phyloP scores from a whole-genome alignment of 495 filamentous ascomycete species.

The Daldinia vernicosa region DNA sequence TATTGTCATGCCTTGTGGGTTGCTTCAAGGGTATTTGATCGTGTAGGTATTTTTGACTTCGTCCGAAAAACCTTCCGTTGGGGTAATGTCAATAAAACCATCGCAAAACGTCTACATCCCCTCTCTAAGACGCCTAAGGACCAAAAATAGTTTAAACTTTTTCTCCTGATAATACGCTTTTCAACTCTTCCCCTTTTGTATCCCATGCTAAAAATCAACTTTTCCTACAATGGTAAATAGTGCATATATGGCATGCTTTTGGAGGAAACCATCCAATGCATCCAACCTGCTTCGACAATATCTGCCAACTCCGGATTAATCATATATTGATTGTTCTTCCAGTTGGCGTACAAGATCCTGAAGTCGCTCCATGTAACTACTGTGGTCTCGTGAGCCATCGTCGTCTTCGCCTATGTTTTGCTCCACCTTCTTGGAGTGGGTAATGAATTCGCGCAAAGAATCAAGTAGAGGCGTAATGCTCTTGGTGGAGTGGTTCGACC shows the following conservation, averaged over 20 bases:
- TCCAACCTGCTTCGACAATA: background rate
- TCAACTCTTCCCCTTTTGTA: background rate
- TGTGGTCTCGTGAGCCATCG: slow-evolving; percentile 52
- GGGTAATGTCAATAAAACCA: slow-evolving; percentile 28
- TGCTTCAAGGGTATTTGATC: slow-evolving; percentile 24
- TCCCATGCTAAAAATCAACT: slow-evolving; percentile 11
- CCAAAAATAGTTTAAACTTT: slow-evolving; percentile 13
- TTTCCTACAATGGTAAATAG: slow-evolving; percentile 23
- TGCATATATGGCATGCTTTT: slow-evolving; percentile 9
- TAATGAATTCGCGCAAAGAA: slow-evolving; percentile 86
- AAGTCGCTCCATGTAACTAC: slow-evolving; percentile 67
- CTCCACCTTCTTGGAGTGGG: slow-evolving; percentile 79
- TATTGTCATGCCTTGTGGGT: slow-evolving; percentile 7
- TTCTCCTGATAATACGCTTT: slow-evolving; percentile 5
- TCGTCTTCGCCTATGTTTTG: slow-evolving; percentile 58
- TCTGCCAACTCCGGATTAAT: slow-evolving; percentile 18
- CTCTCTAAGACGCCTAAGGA: slow-evolving; percentile 5
- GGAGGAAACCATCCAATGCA: slow-evolving; percentile 15
- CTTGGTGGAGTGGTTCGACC: slow-evolving; percentile 63
- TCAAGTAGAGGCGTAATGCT: slow-evolving; percentile 71
- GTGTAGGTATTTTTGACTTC: slow-evolving; percentile 17
- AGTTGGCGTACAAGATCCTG: slow-evolving; percentile 62
- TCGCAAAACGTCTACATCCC: slow-evolving; percentile 5
- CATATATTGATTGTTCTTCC: slow-evolving; percentile 40
- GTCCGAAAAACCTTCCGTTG: slow-evolving; percentile 7